Conservation (phyloP, 352 stramenopile species). For the Phytophthora kernoviae region DNA sequence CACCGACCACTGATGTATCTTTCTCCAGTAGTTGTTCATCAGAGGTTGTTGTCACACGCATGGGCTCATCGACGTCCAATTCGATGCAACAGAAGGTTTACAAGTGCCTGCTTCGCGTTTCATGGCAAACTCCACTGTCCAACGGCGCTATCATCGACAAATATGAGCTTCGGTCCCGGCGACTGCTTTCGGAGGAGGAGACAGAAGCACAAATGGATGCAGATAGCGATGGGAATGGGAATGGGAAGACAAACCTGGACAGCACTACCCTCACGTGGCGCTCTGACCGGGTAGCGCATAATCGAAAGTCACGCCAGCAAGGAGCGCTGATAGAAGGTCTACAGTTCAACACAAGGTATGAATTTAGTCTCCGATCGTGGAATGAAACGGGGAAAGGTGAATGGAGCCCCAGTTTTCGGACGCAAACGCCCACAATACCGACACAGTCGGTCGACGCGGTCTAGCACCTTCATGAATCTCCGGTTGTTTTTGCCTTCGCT, state of each 20-base stretch:
- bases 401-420: slow-evolving; percentile 50
- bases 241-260: neutral
- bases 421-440: slow-evolving; percentile 40
- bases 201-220: slow-evolving; percentile 10
- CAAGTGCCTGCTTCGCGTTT: slow-evolving; percentile 55
- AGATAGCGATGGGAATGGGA: slow-evolving; percentile 4
- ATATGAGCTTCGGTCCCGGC: slow-evolving; percentile 67
- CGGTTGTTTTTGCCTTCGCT: slow-evolving; percentile 17
- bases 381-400: slow-evolving; percentile 64
- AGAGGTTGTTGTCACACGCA: slow-evolving; percentile 40
- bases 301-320: slow-evolving; percentile 47
- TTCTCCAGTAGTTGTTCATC: slow-evolving; percentile 48
- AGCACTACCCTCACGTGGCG: slow-evolving; percentile 39
- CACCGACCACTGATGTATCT: slow-evolving; percentile 30
- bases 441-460: slow-evolving; percentile 21
- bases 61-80: slow-evolving; percentile 26
- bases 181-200: slow-evolving; percentile 38
- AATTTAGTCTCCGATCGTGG: slow-evolving; percentile 64
- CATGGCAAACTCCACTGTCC: slow-evolving; percentile 59
- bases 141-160: slow-evolving; percentile 68
- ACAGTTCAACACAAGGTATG: slow-evolving; percentile 67
- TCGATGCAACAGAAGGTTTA: slow-evolving; percentile 56
- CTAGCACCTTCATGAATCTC: slow-evolving; percentile 29
- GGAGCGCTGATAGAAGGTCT: slow-evolving; percentile 47
- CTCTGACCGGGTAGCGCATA: slow-evolving; percentile 45